Evolutionary conservation across 495 filamentous ascomycete genomes (phyloP).

Genomic region (Chaetomium fimeti): DNA sequence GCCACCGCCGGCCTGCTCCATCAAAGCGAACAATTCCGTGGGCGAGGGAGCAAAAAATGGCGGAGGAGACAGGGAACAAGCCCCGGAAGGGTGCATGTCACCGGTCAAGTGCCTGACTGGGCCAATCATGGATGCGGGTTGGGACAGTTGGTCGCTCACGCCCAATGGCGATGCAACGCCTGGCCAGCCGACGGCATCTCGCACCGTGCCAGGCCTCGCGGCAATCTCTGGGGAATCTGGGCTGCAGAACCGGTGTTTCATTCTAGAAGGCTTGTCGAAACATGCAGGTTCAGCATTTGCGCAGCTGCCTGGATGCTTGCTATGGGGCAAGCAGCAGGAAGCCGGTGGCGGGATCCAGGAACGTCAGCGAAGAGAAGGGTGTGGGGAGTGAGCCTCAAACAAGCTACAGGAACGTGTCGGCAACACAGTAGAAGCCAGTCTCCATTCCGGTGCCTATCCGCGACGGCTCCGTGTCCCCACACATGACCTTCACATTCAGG

Average conservation of each 20-base stretch:
- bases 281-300: conserved; percentile 28
- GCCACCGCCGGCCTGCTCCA: conserved; percentile 6
- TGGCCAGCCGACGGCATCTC: conserved; percentile 17
- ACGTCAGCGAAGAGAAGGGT: not conserved
- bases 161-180: conserved; percentile 26
- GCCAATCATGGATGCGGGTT: conserved; percentile 28
- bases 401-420: conserved; percentile 18
- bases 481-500: not conserved
- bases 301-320: conserved; percentile 19
- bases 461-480: conserved; percentile 4
- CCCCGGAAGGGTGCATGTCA: conserved; percentile 32
- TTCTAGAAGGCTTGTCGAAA: conserved; percentile 36
- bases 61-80: conserved; percentile 16
- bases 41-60: conserved; percentile 19
- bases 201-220: conserved; percentile 25
- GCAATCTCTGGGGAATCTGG: conserved; percentile 16
- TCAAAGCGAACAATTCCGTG: not conserved
- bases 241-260: conserved; percentile 32
- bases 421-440: not conserved
- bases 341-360: conserved; percentile 3
- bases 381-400: not conserved
- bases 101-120: conserved; percentile 23
- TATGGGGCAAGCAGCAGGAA: conserved; percentile 21
- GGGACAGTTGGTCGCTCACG: conserved; percentile 20
- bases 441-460: not conserved